Percentiles rank a stretch among this genome's conserved stretches.
These are phyloP conservation scores for Diaporthe australafricana DNA, from an alignment of 2,329 filamentous ascomycete genomes.

Conservation along the genomic window DNA sequence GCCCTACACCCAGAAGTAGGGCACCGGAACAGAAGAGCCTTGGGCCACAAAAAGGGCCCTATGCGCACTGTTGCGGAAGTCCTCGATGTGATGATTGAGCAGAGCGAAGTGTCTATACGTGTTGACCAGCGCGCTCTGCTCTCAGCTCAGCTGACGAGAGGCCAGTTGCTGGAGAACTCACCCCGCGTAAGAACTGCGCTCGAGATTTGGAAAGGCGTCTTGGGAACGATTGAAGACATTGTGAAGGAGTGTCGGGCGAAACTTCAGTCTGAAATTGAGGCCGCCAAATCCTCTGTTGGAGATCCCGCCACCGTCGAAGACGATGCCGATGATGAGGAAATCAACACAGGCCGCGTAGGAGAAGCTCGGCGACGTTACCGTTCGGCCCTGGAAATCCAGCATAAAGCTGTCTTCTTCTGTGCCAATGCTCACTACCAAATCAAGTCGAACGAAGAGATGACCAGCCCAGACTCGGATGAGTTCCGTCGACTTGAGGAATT, in stretches of 20 bases:
- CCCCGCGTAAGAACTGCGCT: slow-evolving; percentile 76
- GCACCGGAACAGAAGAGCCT: slow-evolving; percentile 70
- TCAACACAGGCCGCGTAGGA: slow-evolving; percentile 56
- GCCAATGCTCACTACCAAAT: slow-evolving; percentile 88
- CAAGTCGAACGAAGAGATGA: slow-evolving; percentile 75
- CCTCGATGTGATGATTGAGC: slow-evolving; percentile 90
- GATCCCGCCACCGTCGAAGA: slow-evolving; percentile 45
- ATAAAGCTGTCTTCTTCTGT: slow-evolving; percentile 86
- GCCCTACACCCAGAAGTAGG: slow-evolving; percentile 89
- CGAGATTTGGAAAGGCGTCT: slow-evolving; percentile 73
- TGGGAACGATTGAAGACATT: slow-evolving; percentile 60
- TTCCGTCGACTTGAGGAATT: slow-evolving; percentile 74
- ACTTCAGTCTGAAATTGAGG: slow-evolving; percentile 63
- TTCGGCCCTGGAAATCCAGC: slow-evolving; percentile 80
- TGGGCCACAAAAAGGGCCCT: slow-evolving; percentile 73
- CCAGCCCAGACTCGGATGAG: slow-evolving; percentile 73
- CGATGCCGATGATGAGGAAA: slow-evolving; percentile 49
- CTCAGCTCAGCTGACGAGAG: slow-evolving; percentile 72
- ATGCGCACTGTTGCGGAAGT: slow-evolving; percentile 88
- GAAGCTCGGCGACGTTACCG: slow-evolving; percentile 76
- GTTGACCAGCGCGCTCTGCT: slow-evolving; percentile 77
- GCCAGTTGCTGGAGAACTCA: slow-evolving; percentile 84
- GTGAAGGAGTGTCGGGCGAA: slow-evolving; percentile 75
- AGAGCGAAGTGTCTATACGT: slow-evolving; percentile 76
- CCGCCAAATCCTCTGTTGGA: slow-evolving; percentile 44